A percentile compares a stretch with the other conserved stretches of the same genome.
Evolutionary conservation across 768 basidiomycete species (phyloP).

Genomic region (Lactarius evosmus): DNA sequence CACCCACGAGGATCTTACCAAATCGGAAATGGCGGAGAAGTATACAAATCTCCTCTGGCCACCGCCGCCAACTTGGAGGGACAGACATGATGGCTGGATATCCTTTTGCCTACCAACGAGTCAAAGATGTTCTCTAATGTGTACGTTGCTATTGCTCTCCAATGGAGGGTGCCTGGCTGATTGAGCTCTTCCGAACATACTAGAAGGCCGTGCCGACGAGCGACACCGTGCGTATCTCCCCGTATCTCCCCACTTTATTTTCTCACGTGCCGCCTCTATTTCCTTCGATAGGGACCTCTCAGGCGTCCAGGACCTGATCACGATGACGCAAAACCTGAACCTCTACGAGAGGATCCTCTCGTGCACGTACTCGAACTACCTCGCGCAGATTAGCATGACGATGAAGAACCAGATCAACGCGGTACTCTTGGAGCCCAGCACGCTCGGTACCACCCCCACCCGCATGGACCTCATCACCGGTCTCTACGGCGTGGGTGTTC

Average conservation of each 20-base stretch:
- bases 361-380: slow-evolving; percentile 97
- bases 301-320: slow-evolving; percentile 98
- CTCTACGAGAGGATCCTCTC: slow-evolving; percentile 99
- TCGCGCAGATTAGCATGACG: slow-evolving; percentile 99
- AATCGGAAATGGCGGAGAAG: slow-evolving; percentile 9
- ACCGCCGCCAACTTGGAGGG: slow-evolving; percentile 55
- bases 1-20: no score
- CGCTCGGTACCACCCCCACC: no score
- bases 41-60: no score
- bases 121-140: slow-evolving; percentile 94
- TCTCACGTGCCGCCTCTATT: no score
- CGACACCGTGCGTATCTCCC: slow-evolving; percentile 77
- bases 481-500: no score
- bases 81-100: slow-evolving; percentile 97
- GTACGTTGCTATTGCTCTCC: slow-evolving; percentile 39
- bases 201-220: slow-evolving; percentile 98
- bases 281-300: slow-evolving; percentile 66
- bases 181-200: slow-evolving; percentile 97
- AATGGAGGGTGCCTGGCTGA: background rate
- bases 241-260: slow-evolving; percentile 12
- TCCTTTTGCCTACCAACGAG: slow-evolving; percentile 90
- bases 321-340: slow-evolving; percentile 99
- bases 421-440: no score
- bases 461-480: no score
- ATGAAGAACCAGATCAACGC: no score